phyloP scores from a whole-genome alignment of 495 filamentous ascomycete genomes.

The Astrocystis sublimbata region DNA sequence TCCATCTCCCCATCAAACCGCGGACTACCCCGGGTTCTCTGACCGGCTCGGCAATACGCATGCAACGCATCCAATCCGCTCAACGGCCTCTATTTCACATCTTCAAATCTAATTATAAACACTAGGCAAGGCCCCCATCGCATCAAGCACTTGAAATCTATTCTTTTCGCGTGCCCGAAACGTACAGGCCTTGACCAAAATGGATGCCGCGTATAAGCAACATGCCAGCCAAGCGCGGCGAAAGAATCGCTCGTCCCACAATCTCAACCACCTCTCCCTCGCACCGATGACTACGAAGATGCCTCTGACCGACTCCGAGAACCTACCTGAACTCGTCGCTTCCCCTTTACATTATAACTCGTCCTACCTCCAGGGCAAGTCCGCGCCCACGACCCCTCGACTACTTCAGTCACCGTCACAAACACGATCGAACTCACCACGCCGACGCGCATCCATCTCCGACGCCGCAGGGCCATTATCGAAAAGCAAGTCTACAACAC shows the following conservation, averaged over 20 bases:
- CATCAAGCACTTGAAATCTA: neutral
- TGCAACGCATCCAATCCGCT: neutral
- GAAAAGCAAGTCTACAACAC: slow-evolving; percentile 50
- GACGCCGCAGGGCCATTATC: slow-evolving; percentile 32
- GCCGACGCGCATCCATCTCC: slow-evolving; percentile 32
- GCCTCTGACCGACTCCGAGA: slow-evolving; percentile 58
- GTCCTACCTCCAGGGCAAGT: slow-evolving; percentile 56
- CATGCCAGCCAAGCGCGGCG: slow-evolving; percentile 49
- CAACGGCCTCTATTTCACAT: neutral
- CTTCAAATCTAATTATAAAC: neutral
- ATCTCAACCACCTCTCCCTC: slow-evolving; percentile 57
- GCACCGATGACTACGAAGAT: slow-evolving; percentile 67
- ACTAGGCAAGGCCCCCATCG: too few relatives aligned
- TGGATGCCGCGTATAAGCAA: slow-evolving; percentile 57
- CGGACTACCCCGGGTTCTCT: slow-evolving; percentile 9
- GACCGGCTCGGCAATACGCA: neutral
- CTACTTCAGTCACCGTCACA: slow-evolving; percentile 54
- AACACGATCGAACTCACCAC: slow-evolving; percentile 42
- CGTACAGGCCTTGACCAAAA: too few relatives aligned
- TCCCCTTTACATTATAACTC: slow-evolving; percentile 31
- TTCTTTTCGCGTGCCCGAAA: neutral
- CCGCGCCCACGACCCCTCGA: slow-evolving; percentile 58
- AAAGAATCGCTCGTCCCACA: slow-evolving; percentile 48
- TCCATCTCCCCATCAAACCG: slow-evolving; percentile 21
- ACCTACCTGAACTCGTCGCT: slow-evolving; percentile 35